These are phyloP conservation scores for Sabuloglossum arenarium DNA, from an alignment of 495 filamentous ascomycete genomes.

Conservation along the genomic window DNA sequence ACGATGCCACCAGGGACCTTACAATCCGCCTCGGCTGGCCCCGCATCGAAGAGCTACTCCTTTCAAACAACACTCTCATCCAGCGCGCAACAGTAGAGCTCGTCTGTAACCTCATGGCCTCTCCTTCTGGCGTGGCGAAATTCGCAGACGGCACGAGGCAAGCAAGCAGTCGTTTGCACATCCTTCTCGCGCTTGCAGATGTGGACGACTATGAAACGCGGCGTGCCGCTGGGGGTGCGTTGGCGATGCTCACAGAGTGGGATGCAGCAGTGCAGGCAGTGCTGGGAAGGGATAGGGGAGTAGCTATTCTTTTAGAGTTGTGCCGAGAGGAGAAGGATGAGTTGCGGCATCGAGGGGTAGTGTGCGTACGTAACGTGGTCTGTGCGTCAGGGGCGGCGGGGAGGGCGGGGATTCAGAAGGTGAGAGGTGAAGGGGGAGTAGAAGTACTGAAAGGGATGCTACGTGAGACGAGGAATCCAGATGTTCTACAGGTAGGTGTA, in stretches of 20 bases:
- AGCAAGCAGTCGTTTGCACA: conserved; percentile 51
- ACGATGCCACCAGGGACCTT: conserved; percentile 39
- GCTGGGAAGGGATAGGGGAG: conserved; percentile 42
- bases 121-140: conserved; percentile 47
- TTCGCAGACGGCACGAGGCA: conserved; percentile 45
- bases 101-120: conserved; percentile 76
- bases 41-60: conserved; percentile 59
- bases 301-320: conserved; percentile 47
- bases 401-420: conserved; percentile 17
- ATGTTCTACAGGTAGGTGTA: conserved; percentile 41
- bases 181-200: conserved; percentile 72
- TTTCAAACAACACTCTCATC: conserved; percentile 53
- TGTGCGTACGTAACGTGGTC: conserved; percentile 47
- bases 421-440: conserved; percentile 31
- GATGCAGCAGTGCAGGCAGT: conserved; percentile 50
- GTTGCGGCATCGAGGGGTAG: conserved; percentile 55
- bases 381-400: conserved; percentile 29
- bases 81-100: conserved; percentile 73
- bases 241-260: conserved; percentile 65
- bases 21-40: conserved; percentile 56
- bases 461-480: conserved; percentile 38
- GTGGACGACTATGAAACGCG: conserved; percentile 61
- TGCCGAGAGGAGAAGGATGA: conserved; percentile 59
- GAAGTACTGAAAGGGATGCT: conserved; percentile 39
- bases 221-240: conserved; percentile 65